Percentiles rank a stretch among this genome's conserved stretches.
phyloP scores from a whole-genome alignment of 2,329 filamentous ascomycete species.

The Stemphylium vesicarium region DNA sequence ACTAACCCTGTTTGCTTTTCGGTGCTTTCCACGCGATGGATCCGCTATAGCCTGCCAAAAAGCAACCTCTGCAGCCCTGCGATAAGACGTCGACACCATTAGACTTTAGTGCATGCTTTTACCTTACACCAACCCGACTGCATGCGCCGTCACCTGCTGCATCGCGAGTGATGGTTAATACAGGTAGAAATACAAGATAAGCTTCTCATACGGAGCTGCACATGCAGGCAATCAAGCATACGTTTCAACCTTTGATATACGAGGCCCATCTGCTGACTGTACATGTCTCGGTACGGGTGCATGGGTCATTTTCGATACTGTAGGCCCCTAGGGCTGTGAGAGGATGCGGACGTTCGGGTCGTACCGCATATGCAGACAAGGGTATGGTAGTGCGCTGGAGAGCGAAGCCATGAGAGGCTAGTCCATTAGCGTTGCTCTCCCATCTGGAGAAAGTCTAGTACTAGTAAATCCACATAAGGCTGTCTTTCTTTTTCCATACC shows the following conservation, averaged over 20 bases:
- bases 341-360: slow-evolving; percentile 1
- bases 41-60: background rate
- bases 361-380: slow-evolving; percentile 3
- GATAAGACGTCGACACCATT: background rate
- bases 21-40: background rate
- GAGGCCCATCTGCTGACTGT: background rate
- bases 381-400: background rate
- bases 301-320: background rate
- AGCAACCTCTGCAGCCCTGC: background rate
- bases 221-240: background rate
- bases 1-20: background rate
- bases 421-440: background rate
- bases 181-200: background rate
- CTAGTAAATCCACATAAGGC: background rate
- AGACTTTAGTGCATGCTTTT: background rate
- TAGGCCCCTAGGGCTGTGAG: background rate
- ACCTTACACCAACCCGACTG: background rate
- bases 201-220: too few relatives aligned
- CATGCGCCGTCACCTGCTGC: background rate
- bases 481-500: background rate
- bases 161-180: background rate
- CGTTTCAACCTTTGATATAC: background rate
- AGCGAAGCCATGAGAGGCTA: background rate
- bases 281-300: background rate
- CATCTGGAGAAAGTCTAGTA: background rate